Conservation (phyloP, 768 basidiomycete genomes). For the Chiua virens region DNA sequence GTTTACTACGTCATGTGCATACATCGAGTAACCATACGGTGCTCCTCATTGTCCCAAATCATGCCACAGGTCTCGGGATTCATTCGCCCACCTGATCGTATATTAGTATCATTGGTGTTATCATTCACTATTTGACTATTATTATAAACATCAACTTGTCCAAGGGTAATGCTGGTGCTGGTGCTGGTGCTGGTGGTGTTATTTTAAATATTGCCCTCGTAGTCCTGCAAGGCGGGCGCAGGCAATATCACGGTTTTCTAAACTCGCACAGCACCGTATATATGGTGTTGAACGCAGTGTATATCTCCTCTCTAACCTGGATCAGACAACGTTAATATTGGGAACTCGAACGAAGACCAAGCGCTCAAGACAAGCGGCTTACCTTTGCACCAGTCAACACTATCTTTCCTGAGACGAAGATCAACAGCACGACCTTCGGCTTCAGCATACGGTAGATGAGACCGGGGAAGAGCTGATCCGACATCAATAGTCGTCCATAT, state of each 20-base stretch:
- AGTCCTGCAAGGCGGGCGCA: background rate
- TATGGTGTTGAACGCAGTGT: constrained; percentile 98
- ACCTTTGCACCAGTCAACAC: constrained; percentile 99
- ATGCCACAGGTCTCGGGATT: no score
- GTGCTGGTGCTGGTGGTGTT: no score
- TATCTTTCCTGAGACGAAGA: constrained; percentile 99
- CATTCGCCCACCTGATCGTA: no score
- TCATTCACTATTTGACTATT: no score
- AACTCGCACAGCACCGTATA: constrained; percentile 97
- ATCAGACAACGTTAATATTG: constrained; percentile 35
- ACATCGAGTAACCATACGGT: no score
- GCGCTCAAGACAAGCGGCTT: constrained; percentile 23
- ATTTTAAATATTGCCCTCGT: no score
- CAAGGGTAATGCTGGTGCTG: no score
- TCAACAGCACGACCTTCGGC: constrained; percentile 96
- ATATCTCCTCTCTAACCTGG: constrained; percentile 98
- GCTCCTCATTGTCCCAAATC: no score
- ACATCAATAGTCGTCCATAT: background rate
- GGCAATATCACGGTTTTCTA: constrained; percentile 63
- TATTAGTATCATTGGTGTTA: no score
- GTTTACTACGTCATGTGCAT: no score
- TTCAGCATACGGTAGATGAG: constrained; percentile 99
- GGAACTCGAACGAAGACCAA: constrained; percentile 30
- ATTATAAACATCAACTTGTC: no score
- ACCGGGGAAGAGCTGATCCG: constrained; percentile 87